These are phyloP conservation scores for Perkinsus chesapeaki DNA, from an alignment of 169 alveolate species.

Conservation along the genomic window DNA sequence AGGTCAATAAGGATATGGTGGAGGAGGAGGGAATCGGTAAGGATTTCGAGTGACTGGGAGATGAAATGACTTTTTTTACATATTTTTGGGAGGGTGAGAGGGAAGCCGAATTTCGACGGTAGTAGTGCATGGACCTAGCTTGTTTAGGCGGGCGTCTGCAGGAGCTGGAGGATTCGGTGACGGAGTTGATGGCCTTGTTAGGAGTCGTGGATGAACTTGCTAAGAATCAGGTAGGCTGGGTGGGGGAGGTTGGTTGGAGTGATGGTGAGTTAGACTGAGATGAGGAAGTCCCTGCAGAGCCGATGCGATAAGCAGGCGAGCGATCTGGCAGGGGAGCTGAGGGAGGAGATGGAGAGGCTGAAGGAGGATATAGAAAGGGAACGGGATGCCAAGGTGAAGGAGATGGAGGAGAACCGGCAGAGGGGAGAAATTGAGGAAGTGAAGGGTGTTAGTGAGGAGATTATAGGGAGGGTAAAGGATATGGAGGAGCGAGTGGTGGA, in stretches of 20 bases:
- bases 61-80: no score
- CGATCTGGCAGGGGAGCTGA: not conserved
- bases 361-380: not conserved
- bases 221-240: not conserved
- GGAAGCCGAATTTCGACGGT: no score
- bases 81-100: no score
- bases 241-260: not conserved
- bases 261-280: not conserved
- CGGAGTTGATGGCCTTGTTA: not conserved
- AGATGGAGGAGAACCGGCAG: not conserved
- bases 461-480: not conserved
- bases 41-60: no score
- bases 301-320: not conserved
- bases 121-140: no score
- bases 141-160: not conserved
- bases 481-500: no score
- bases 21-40: not conserved
- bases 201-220: not conserved
- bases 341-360: not conserved
- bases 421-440: not conserved
- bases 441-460: not conserved
- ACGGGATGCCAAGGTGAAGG: not conserved
- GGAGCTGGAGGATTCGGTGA: not conserved
- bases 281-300: not conserved
- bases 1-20: not conserved